Evolutionary conservation across 2,329 filamentous ascomycete species (phyloP), one percentile per base, ranked within the genome.

Genomic region (Paraphoma sp.): DNA sequence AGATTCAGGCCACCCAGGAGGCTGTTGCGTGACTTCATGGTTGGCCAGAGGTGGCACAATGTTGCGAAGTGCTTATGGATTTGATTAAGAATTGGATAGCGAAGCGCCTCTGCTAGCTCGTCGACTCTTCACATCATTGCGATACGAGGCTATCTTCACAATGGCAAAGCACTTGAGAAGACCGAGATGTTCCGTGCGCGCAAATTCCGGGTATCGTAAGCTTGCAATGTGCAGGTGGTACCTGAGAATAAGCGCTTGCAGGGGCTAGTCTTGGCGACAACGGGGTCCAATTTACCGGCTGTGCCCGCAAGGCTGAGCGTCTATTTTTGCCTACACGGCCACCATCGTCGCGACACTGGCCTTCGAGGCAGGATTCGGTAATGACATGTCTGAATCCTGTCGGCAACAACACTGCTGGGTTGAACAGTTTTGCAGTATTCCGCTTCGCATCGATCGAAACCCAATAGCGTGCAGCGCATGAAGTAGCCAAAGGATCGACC

Each of bases 1-100:
- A 55, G 43, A 7, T 43, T 51, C 41, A 51, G 53, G 48, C 53
- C 23, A 44, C 48, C 48, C 36, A 43, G 28, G 43, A 47, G 53
- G 16, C 29, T 36, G 44, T 16, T 6, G 28, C 5, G 44, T 30
- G n/a, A 18, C 23, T 12, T 16, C 4, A 14, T 46, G 29, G 44
- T 31, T 46, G 28, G 40, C 40, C 16, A 17, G 40, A 36, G 33
- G 33, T 36, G 33, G 33, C 9, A 36, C 29, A 47, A 47, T 29
- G 33, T 47, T 31, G 33, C 29, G 45, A 47, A 36, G 29, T 36
- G 45, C 45, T 47, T 33, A 47, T 36, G 33, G 33, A 36, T 36
- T 36, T 36, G 33, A 36, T 36, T 10, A 36, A 14, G 14, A 36
- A 10, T 36, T 3, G 33, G 33, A 36, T 6, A 36, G 33, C 33